Base-by-base conservation (phyloP, 495 filamentous ascomycete genomes). In the Massariosphaeria phaeospora region DNA sequence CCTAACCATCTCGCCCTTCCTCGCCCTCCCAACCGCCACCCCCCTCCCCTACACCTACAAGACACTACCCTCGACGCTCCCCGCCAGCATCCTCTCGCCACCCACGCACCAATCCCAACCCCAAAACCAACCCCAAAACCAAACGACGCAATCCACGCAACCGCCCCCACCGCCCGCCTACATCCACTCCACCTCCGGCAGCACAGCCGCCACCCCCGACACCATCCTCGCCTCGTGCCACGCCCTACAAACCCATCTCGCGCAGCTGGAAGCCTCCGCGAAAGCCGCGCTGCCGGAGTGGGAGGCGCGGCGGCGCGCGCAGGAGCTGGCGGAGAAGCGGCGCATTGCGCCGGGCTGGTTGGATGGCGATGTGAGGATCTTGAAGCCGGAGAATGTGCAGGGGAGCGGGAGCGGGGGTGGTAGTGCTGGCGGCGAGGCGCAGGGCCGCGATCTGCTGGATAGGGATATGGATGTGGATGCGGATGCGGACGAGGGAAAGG, bases 11-110 rank as follows among this genome's bases (percentile, higher is more conserved):
- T 96, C 91, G 26, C 93, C 93, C 21, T 96, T 95, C 76, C 82
- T 96, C 69, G 85, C 83, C 55, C 88, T 97, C 33, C 93, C 94
- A 25, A 82, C 86, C 8, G 84, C 93, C 23, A 84, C 90, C 40
- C 96, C 93, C 2, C 81, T 98, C 1, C 93, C 93, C 27, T 97
- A 96, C 73, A 95, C 86, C 38, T 98, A 96, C 79, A 90, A 88
- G 66, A 76, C 83, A 3, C 83, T 98, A 57, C 84, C 93, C 0
- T 88, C 86, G 5, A 84, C 87, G 1, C 78, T 98, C 0, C 93
- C 93, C 0, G 84, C 85, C 1, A 88, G 89, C 10, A 77, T 83
- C 20, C 83, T 83, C 6, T 78, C 81, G 64, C 61, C 76, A 21
- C 62, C 74, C 21, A 55, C 71, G 23, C 51, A 72, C 46, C 25